Evolutionary conservation across 2,329 filamentous ascomycete genomes (phyloP), one percentile per base, ranked within the genome.

Genomic region (Aspergillus arachidicola): DNA sequence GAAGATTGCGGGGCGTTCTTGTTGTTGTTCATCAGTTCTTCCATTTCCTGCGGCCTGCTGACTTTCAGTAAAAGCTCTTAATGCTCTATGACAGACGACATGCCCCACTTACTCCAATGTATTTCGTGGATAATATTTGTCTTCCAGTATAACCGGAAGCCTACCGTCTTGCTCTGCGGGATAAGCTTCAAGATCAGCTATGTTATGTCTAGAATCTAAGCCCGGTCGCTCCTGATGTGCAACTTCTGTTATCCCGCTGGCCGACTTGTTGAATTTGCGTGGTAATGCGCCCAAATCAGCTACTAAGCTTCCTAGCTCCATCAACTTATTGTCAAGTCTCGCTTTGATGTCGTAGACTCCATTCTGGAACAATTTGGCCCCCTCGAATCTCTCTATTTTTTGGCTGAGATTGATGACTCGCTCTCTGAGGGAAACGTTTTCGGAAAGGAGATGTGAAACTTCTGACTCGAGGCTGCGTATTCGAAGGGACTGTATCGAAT

Each of bases 401-500:
- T 83, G 82, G 53, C 85, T 82, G n/a, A 88, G 77, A 28, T 81
- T 81, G 58, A 89, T 83, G 10, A 87, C 81, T 68, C 87, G 82
- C 73, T 89, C 85, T 59, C 86, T 81, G 10, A 90, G 79, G 3
- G 83, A 80, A 23, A 88, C 78, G 68, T 89, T 89, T 63, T 89
- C 86, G 32, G 84, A 80, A 46, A 89, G 79, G 11, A 90, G 79
- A 57, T 86, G 82, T 45, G 85, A 84, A 45, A 86, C 81, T 71
- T 90, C 87, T n/a, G 82, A 80, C 72, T 90, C 87, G 57, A 90
- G 81, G 61, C 80, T 84, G 63, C 87, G 86, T 63, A 90, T 89
- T 55, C 86, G 86, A 56, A 89, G 80, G 4, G 86, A 88, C 73
- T 90, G 87, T 60, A 83, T 83, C 7, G 87, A 89, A 71, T 90